Percentiles rank a stretch among this genome's conserved stretches.
phyloP scores from a whole-genome alignment of 495 filamentous ascomycete species.

The Neurospora sp. region DNA sequence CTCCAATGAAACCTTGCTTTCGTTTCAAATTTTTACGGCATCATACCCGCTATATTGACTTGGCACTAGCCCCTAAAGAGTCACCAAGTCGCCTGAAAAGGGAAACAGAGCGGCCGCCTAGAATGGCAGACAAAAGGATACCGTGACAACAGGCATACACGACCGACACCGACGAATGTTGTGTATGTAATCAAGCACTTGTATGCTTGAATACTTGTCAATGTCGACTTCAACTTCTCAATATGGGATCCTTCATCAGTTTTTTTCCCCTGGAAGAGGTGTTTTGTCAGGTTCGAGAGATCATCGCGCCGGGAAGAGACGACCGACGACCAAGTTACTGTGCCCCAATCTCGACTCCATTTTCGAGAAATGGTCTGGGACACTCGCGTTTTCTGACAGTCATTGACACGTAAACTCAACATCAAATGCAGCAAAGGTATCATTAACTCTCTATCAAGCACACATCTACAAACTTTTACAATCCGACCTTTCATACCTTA shows the following conservation, averaged over 20 bases:
- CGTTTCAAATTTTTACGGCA: not conserved
- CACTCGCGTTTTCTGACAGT: not conserved
- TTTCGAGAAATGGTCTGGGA: not conserved
- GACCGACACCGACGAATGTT: too few species aligned
- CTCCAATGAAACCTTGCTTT: not conserved
- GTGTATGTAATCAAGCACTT: too few species aligned
- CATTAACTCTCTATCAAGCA: not conserved
- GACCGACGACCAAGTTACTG: not conserved
- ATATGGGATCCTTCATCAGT: too few species aligned
- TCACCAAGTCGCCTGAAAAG: not conserved
- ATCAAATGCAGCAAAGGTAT: not conserved
- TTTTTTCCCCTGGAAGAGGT: too few species aligned
- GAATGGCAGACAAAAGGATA: not conserved
- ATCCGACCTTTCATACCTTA: not conserved
- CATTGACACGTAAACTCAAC: too few species aligned
- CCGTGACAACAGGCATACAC: too few species aligned
- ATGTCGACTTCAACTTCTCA: too few species aligned
- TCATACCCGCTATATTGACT: not conserved
- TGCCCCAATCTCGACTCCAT: not conserved
- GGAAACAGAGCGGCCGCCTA: not conserved
- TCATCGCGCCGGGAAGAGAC: too few species aligned
- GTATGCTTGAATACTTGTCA: too few species aligned
- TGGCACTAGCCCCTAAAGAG: not conserved
- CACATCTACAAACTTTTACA: not conserved
- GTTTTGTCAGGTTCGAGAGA: too few species aligned